Conservation (phyloP, 257 asterid genomes). For the Solanum verrucosum region DNA sequence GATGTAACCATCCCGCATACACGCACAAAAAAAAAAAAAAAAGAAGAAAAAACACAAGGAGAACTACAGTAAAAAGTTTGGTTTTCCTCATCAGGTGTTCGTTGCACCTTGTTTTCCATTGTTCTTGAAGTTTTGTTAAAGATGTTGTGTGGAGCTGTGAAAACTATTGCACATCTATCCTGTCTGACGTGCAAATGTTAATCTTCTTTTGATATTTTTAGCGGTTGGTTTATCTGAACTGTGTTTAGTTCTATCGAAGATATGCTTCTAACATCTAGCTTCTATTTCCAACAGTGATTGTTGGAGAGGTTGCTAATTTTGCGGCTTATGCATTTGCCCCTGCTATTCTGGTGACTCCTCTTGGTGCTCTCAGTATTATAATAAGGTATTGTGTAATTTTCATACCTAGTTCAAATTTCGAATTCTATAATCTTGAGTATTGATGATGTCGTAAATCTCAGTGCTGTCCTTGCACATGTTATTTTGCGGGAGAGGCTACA, state of each 20-base stretch:
- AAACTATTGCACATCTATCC: not conserved
- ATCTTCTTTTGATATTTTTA: not conserved
- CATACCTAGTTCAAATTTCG: conserved; percentile 5
- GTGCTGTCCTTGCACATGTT: conserved; percentile 91
- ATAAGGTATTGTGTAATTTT: conserved; percentile 60
- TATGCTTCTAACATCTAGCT: conserved; percentile 3
- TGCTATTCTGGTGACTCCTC: conserved; percentile 96
- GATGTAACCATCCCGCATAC: not conserved
- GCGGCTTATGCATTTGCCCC: conserved; percentile 99
- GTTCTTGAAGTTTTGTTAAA: not conserved
- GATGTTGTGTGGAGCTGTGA: not conserved
- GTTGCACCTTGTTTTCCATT: not conserved
- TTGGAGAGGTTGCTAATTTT: conserved; percentile 96
- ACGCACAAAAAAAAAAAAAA: not conserved
- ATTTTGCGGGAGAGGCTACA: conserved; percentile 81
- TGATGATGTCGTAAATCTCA: conserved; percentile 37
- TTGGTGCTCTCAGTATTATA: conserved; percentile 96
- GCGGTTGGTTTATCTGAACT: not conserved
- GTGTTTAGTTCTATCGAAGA: not conserved
- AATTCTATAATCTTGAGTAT: conserved; percentile 12
- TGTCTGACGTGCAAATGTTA: not conserved
- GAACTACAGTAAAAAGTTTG: not conserved
- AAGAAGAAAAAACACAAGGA: not conserved
- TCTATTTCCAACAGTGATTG: conserved; percentile 63
- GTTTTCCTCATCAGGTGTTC: not conserved